Conservation (phyloP, 192 early-diverging fungal genomes). For the Neocallimastix lanati region DNA sequence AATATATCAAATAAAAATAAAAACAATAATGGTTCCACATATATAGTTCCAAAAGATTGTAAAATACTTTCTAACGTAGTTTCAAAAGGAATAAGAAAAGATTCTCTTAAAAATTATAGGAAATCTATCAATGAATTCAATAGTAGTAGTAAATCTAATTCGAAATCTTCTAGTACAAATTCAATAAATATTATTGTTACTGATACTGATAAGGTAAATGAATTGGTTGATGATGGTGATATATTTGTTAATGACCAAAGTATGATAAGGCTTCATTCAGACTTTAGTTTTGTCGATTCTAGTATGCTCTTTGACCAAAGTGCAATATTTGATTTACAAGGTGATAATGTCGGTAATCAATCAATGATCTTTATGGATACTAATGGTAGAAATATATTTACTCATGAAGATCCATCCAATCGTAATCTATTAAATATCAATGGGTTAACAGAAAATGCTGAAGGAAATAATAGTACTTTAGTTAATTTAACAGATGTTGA, state of each 20-base stretch:
- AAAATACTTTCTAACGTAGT: neutral
- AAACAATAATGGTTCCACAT: neutral
- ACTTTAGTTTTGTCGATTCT: neutral
- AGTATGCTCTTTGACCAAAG: neutral
- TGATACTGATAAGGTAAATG: neutral
- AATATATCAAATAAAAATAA: neutral
- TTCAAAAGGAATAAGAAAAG: neutral
- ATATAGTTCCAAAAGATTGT: neutral
- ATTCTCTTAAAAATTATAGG: too few relatives aligned
- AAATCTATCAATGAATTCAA: too few relatives aligned
- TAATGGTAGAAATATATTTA: neutral
- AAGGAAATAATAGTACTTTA: neutral
- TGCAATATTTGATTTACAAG: neutral
- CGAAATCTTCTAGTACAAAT: too few relatives aligned
- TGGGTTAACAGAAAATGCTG: neutral
- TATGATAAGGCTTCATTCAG: neutral
- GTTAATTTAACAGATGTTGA: neutral
- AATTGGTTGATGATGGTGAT: neutral
- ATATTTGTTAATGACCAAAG: neutral
- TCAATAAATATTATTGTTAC: neutral
- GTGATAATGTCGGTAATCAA: neutral
- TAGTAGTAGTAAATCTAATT: too few relatives aligned
- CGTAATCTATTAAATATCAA: neutral
- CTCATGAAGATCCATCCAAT: neutral
- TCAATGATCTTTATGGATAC: neutral